Evolutionary conservation across 1,139 yeast genomes (phyloP).

Genomic region (Scheffersomyces cryptocercus): DNA sequence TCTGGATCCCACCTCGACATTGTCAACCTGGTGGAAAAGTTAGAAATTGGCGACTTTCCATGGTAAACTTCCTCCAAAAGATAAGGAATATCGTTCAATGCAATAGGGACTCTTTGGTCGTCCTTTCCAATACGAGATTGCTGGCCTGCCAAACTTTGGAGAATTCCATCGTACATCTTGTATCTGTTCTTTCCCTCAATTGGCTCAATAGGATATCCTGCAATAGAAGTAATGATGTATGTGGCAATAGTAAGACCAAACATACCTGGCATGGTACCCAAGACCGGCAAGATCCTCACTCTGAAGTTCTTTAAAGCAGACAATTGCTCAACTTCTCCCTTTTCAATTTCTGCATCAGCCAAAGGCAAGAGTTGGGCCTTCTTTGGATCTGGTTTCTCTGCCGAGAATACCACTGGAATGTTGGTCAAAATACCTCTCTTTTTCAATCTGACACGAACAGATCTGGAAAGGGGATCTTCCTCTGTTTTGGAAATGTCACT

Average conservation of each 20-base stretch:
- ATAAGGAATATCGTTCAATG: conserved; percentile 74
- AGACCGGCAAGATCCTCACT: conserved; percentile 88
- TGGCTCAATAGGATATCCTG: conserved; percentile 88
- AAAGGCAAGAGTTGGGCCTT: conserved; percentile 86
- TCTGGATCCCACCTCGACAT: conserved; percentile 82
- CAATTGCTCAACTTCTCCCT: conserved; percentile 84
- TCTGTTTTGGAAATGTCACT: conserved; percentile 59
- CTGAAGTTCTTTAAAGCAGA: conserved; percentile 88
- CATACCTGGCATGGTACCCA: conserved; percentile 96
- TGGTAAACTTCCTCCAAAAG: conserved; percentile 90
- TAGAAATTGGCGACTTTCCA: conserved; percentile 89
- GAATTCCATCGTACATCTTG: conserved; percentile 78
- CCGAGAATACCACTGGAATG: conserved; percentile 86
- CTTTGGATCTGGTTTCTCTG: conserved; percentile 94
- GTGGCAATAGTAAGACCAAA: conserved; percentile 92
- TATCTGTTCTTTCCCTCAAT: conserved; percentile 89
- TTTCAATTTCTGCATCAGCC: conserved; percentile 72
- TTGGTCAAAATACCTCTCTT: conserved; percentile 73
- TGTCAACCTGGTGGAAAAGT: conserved; percentile 75
- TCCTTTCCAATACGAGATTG: conserved; percentile 70
- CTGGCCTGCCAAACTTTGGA: conserved; percentile 86
- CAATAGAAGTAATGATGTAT: conserved; percentile 70
- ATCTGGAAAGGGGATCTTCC: conserved; percentile 91
- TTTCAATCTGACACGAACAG: conserved; percentile 81
- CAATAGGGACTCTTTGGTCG: conserved; percentile 73